Conservation (phyloP, 2,329 filamentous ascomycete species). For the Colletotrichum cordylinicola region DNA sequence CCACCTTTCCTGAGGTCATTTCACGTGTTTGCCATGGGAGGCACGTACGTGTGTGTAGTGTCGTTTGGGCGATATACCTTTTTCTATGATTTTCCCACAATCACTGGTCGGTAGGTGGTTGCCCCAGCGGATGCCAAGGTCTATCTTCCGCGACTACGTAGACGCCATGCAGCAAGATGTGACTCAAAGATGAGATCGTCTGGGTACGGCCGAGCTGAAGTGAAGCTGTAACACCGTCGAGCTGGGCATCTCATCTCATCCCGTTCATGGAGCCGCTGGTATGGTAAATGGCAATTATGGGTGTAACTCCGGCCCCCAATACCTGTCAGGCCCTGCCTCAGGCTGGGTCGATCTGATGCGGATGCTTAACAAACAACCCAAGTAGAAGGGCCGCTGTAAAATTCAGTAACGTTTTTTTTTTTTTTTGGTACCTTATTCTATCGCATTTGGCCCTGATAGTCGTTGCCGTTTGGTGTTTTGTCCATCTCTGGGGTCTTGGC, state of each 20-base stretch:
- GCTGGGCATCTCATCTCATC: neutral
- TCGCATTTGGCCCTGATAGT: neutral
- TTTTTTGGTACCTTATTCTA: neutral
- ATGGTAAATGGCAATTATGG: neutral
- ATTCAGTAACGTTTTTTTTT: neutral
- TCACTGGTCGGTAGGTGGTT: neutral
- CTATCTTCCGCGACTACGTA: neutral
- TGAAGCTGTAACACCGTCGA: conserved; percentile 1
- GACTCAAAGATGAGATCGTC: neutral
- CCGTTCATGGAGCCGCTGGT: neutral
- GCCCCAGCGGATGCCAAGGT: neutral
- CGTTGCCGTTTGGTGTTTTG: neutral
- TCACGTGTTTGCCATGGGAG: neutral
- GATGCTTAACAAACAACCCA: neutral
- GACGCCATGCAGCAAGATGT: neutral
- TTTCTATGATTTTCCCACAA: neutral
- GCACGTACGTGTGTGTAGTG: neutral
- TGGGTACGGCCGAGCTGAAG: neutral
- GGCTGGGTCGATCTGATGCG: neutral
- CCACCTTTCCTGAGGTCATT: neutral
- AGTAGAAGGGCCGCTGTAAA: neutral
- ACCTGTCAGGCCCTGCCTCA: neutral
- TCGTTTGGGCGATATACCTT: neutral
- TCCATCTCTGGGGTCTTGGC: neutral
- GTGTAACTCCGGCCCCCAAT: neutral